Evolutionary conservation across 169 alveolate genomes (phyloP).

Genomic region (Cryptosporidium tyzzeri): DNA sequence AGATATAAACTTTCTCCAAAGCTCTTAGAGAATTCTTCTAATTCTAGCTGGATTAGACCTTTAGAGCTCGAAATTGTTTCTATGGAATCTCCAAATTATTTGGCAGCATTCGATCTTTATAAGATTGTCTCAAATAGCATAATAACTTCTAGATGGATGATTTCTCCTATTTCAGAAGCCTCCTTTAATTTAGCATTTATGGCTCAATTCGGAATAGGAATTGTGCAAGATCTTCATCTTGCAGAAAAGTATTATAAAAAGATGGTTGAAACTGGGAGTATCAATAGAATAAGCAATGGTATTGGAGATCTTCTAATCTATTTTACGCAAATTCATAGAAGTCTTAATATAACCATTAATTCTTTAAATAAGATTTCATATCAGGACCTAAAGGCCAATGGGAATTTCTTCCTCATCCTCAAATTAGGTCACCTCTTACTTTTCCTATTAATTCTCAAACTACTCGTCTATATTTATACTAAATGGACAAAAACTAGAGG

Average conservation of each 20-base stretch:
- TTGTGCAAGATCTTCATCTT: constrained; percentile 27
- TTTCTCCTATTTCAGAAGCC: constrained; percentile 59
- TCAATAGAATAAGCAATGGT: constrained; percentile 31
- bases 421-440: constrained; percentile 16
- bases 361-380: background rate
- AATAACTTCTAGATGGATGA: constrained; percentile 60
- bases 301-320: constrained; percentile 13
- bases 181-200: constrained; percentile 48
- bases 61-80: constrained; percentile 6
- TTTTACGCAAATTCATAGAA: constrained; percentile 10
- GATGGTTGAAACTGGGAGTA: constrained; percentile 44
- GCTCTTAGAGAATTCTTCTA: background rate
- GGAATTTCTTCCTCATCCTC: background rate
- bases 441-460: constrained; percentile 16
- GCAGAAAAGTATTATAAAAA: constrained; percentile 35
- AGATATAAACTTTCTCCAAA: background rate
- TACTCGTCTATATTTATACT: background rate
- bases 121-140: constrained; percentile 14
- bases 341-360: background rate
- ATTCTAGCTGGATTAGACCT: constrained; percentile 14
- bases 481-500: background rate
- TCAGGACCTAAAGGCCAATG: background rate
- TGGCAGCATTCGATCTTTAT: constrained; percentile 11
- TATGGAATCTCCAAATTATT: constrained; percentile 21
- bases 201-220: constrained; percentile 71